Conservation (phyloP, 306 rosid species). For the Sicyos edulis region DNA sequence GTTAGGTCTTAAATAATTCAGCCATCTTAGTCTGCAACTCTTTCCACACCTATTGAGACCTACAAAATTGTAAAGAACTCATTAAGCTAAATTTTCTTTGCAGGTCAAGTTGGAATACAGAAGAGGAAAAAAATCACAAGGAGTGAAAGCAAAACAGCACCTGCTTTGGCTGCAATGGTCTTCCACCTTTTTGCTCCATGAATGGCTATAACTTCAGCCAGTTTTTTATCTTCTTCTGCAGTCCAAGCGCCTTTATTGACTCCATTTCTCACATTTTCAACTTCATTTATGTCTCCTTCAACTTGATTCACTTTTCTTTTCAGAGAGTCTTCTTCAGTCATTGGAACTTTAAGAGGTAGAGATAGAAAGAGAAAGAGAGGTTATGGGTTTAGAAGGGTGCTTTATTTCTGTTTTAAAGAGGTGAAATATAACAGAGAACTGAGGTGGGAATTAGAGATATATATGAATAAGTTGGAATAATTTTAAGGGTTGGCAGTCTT, state of each 20-base stretch:
- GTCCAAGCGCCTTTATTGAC: slow-evolving; percentile 60
- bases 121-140: neutral
- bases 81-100: neutral
- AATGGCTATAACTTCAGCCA: slow-evolving; percentile 44
- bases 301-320: slow-evolving; percentile 21
- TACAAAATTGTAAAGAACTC: slow-evolving; percentile 14
- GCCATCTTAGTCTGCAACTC: slow-evolving; percentile 64
- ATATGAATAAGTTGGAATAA: slow-evolving; percentile 19
- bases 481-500: slow-evolving; percentile 18
- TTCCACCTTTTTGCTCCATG: slow-evolving; percentile 58
- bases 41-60: slow-evolving; percentile 56
- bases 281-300: slow-evolving; percentile 19
- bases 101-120: neutral
- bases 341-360: slow-evolving; percentile 8
- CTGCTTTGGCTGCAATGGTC: slow-evolving; percentile 50
- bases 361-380: slow-evolving; percentile 8
- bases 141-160: slow-evolving; percentile 21
- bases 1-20: slow-evolving; percentile 61
- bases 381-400: slow-evolving; percentile 2
- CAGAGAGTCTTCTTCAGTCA: slow-evolving; percentile 21
- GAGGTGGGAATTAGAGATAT: slow-evolving; percentile 8
- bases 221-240: slow-evolving; percentile 45
- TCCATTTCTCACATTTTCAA: slow-evolving; percentile 26
- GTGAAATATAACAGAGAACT: neutral
- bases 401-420: slow-evolving; percentile 1